Base-by-base conservation (phyloP, 768 basidiomycete genomes). In the Mycena alexandri region DNA sequence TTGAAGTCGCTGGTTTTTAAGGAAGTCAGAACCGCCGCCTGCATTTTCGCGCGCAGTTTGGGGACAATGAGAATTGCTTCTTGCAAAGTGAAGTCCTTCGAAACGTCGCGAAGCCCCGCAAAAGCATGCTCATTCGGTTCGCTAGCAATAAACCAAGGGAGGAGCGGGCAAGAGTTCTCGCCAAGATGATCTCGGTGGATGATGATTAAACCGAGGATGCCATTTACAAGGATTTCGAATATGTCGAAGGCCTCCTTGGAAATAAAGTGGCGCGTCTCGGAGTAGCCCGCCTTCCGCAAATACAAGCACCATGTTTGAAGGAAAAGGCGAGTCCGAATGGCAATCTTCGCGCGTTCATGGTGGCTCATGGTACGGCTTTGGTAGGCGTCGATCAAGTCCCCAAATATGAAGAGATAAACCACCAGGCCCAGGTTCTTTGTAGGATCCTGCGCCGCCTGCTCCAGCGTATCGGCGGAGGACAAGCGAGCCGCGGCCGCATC, bases 401-500 rank as follows among this genome's bases (percentile, higher is more conserved):
- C 71, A 69, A 68, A 61, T n/a, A 78, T 61, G 53, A 79, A 76
- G 10, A 78, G 74, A 36, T 74, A 79, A 10, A 73, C 70, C 12
- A 67, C 51, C 1, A 68, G 36, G 3, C 67, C 74, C 11, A 62
- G 29, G 5, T 62, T 51, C 13, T 75, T 57, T 1, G 61, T 65
- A 44, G 57, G 61, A 24, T 70, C 46, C 2, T 60, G 9, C 0
- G 57, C 63, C 16, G 68, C 33, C 14, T 62, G 68, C 8, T 65
- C 44, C 0, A 79, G 64, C 0, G 72, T 63, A 5, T 61, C 63
- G 6, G 79, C 69, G 22, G 75, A 77, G 59, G 75, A 77, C 0
- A 79, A 56, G 0, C 76, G 73, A 2, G 75, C 55, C 0, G 78
- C 78, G 1, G 78, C 79, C 13, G 67, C 64, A 57, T 80, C 79